Conservation (phyloP, 2,329 filamentous ascomycete species). For the Alternaria triticimaculans region DNA sequence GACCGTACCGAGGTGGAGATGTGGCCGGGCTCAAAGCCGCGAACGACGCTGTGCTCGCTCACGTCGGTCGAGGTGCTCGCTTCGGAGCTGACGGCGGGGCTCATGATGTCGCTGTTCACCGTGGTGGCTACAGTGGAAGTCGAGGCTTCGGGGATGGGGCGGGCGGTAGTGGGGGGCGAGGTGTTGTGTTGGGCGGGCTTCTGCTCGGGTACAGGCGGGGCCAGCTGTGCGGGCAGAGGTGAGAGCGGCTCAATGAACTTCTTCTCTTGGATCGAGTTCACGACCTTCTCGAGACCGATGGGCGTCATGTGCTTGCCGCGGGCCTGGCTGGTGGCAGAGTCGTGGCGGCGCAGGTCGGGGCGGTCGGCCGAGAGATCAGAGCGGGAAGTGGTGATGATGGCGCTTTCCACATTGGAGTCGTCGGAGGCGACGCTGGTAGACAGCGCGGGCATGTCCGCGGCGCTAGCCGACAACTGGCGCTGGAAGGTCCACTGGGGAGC, state of each 20-base stretch:
- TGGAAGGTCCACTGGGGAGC: slow-evolving; percentile 44
- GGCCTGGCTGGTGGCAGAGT: slow-evolving; percentile 73
- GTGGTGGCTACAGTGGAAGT: slow-evolving; percentile 61
- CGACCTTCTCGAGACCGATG: slow-evolving; percentile 90
- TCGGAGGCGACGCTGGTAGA: slow-evolving; percentile 57
- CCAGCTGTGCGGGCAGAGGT: slow-evolving; percentile 52
- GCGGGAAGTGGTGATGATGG: slow-evolving; percentile 56
- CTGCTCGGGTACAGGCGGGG: slow-evolving; percentile 22
- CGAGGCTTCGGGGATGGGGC: slow-evolving; percentile 65
- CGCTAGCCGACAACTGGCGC: slow-evolving; percentile 34
- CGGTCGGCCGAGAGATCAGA: slow-evolving; percentile 59
- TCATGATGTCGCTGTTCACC: slow-evolving; percentile 51
- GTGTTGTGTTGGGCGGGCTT: slow-evolving; percentile 34
- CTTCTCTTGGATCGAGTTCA: slow-evolving; percentile 87
- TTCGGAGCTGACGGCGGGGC: slow-evolving; percentile 60
- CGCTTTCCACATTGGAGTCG: slow-evolving; percentile 47
- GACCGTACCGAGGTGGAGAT: slow-evolving; percentile 72
- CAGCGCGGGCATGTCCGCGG: slow-evolving; percentile 50
- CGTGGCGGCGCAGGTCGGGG: slow-evolving; percentile 74
- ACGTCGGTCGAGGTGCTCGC: slow-evolving; percentile 68
- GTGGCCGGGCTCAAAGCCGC: slow-evolving; percentile 82
- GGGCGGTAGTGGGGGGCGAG: slow-evolving; percentile 48
- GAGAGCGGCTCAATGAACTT: slow-evolving; percentile 68
- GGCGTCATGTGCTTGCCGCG: slow-evolving; percentile 90
- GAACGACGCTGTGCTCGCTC: slow-evolving; percentile 74